Evolutionary conservation across 2,329 filamentous ascomycete genomes (phyloP).

Genomic region (Aspergillus latus): DNA sequence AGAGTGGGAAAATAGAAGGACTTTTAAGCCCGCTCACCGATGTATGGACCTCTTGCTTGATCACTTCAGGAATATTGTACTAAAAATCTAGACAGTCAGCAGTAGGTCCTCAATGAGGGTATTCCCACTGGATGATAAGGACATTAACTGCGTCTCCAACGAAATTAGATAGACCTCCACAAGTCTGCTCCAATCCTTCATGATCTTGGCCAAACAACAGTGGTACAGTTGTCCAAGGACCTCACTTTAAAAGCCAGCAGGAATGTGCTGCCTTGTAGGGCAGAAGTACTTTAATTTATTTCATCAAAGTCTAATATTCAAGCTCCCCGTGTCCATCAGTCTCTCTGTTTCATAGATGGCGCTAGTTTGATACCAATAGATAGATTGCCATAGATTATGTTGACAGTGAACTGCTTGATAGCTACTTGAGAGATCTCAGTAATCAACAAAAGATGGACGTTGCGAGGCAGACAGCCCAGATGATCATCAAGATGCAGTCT

Average conservation of each 20-base stretch:
- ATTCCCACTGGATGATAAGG: slow-evolving; percentile 17
- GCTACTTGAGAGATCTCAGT: slow-evolving; percentile 23
- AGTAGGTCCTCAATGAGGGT: background rate
- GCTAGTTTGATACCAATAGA: slow-evolving; percentile 23
- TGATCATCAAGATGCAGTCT: slow-evolving; percentile 26
- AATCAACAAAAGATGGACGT: slow-evolving; percentile 10
- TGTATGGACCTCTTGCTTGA: no score
- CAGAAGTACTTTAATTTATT: slow-evolving; percentile 22
- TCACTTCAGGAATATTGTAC: no score
- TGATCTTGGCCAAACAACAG: slow-evolving; percentile 20
- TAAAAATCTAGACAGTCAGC: no score
- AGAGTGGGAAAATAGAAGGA: no score
- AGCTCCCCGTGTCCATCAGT: slow-evolving; percentile 25
- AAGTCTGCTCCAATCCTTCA: slow-evolving; percentile 22
- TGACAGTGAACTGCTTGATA: slow-evolving; percentile 25
- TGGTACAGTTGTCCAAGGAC: slow-evolving; percentile 26
- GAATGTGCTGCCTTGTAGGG: slow-evolving; percentile 24
- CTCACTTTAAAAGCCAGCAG: slow-evolving; percentile 26
- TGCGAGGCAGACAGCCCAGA: slow-evolving; percentile 20
- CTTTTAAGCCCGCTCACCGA: no score
- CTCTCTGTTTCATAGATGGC: slow-evolving; percentile 22
- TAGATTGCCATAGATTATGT: slow-evolving; percentile 34
- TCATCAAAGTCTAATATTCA: slow-evolving; percentile 22
- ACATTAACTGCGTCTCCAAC: slow-evolving; percentile 17
- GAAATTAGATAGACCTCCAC: slow-evolving; percentile 13